phyloP scores from a whole-genome alignment of 306 rosid species.

The Quercus cerris region DNA sequence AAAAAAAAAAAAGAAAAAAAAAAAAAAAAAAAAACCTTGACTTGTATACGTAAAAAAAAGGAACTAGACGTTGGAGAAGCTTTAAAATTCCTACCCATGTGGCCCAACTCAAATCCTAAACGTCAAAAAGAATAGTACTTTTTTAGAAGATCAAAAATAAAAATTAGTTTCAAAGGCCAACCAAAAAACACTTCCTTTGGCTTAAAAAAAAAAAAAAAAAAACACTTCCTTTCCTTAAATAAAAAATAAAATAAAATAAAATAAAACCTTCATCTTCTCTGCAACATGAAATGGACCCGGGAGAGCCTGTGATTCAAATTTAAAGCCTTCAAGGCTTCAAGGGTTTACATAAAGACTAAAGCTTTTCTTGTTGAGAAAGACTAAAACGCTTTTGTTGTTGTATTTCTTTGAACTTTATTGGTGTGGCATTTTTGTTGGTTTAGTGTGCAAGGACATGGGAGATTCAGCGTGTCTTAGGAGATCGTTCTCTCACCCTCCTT shows the following conservation, averaged over 20 bases:
- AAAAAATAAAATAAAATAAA: too few relatives aligned
- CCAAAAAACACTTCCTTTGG: background rate
- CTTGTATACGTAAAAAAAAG: background rate
- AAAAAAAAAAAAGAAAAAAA: too few relatives aligned
- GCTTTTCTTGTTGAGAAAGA: background rate
- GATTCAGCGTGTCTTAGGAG: constrained; percentile 60
- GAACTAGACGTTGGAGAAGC: constrained; percentile 50
- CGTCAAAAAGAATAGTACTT: background rate
- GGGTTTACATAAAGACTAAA: background rate
- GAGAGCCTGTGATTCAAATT: constrained; percentile 25
- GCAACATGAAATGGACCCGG: constrained; percentile 20
- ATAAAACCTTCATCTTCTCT: background rate
- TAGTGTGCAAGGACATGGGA: constrained; percentile 27
- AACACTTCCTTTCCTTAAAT: background rate
- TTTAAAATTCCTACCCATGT: constrained; percentile 1
- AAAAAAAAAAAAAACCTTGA: background rate
- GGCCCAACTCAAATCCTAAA: constrained; percentile 16
- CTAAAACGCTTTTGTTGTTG: background rate
- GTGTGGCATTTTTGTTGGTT: background rate
- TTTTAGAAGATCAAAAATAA: background rate
- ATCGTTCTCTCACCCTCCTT: constrained; percentile 62
- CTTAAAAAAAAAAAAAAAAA: background rate
- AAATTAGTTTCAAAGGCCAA: background rate
- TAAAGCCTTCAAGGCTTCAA: background rate
- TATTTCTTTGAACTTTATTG: background rate